Conservation (phyloP, 352 stramenopile genomes). For the Phytophthora macrochlamydospora region DNA sequence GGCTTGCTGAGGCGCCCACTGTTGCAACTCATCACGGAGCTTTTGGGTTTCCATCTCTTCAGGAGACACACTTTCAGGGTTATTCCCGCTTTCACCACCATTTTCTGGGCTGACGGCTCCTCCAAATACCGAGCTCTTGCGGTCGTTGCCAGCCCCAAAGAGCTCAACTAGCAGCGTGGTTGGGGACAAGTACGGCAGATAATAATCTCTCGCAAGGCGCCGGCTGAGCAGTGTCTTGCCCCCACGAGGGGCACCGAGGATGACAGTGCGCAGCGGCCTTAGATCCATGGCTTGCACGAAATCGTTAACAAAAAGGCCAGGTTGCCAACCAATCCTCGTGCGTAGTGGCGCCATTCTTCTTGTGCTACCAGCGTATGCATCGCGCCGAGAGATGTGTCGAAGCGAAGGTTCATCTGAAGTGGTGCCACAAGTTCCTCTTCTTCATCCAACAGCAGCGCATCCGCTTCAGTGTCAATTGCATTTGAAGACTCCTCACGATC, state of each 20-base stretch:
- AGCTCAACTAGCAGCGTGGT: slow-evolving; percentile 54
- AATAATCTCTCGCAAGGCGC: slow-evolving; percentile 72
- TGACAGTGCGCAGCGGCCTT: slow-evolving; percentile 66
- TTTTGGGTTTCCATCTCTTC: slow-evolving; percentile 15
- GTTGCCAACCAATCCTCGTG: slow-evolving; percentile 63
- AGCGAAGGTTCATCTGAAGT: slow-evolving; percentile 77
- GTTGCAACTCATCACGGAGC: slow-evolving; percentile 43
- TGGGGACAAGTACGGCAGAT: slow-evolving; percentile 65
- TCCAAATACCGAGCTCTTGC: slow-evolving; percentile 7
- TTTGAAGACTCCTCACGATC: slow-evolving; percentile 28
- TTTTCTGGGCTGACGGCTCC: neutral
- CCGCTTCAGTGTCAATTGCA: slow-evolving; percentile 45
- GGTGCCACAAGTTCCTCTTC: slow-evolving; percentile 57
- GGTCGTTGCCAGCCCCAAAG: slow-evolving; percentile 30
- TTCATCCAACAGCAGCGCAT: slow-evolving; percentile 64
- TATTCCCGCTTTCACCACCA: slow-evolving; percentile 3
- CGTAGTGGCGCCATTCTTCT: slow-evolving; percentile 76
- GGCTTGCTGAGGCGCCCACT: slow-evolving; percentile 20
- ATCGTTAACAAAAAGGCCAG: slow-evolving; percentile 72
- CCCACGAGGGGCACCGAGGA: slow-evolving; percentile 67
- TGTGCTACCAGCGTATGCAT: slow-evolving; percentile 60
- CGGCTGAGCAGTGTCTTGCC: slow-evolving; percentile 69
- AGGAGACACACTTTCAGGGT: slow-evolving; percentile 19
- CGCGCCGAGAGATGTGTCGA: slow-evolving; percentile 55
- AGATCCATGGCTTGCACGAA: slow-evolving; percentile 82